A percentile compares a stretch with the other conserved stretches of the same genome.
phyloP scores from a whole-genome alignment of 2,329 filamentous ascomycete genomes.

The Laburnicola sp. region DNA sequence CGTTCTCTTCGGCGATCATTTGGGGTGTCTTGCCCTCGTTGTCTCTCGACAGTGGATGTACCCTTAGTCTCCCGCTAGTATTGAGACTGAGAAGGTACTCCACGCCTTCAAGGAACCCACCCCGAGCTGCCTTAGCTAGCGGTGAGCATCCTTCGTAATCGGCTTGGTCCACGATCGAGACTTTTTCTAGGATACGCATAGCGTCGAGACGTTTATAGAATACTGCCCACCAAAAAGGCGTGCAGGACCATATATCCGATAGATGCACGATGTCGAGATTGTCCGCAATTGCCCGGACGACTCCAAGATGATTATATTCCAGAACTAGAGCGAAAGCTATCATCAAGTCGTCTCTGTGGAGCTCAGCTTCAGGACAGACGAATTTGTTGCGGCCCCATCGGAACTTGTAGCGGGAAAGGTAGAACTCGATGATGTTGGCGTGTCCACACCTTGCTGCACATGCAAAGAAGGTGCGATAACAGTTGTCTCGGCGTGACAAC shows the following conservation, averaged over 20 bases:
- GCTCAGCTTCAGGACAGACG: neutral
- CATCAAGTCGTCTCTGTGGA: too few species aligned
- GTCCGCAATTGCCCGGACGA: neutral
- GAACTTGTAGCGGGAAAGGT: neutral
- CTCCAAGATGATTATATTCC: neutral
- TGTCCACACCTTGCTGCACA: neutral
- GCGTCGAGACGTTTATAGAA: neutral
- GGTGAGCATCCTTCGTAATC: neutral
- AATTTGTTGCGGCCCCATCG: neutral
- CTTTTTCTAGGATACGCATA: neutral
- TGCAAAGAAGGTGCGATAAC: neutral
- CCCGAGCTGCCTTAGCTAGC: neutral
- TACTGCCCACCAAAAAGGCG: neutral
- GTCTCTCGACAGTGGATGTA: neutral
- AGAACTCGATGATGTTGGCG: neutral
- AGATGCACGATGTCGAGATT: neutral
- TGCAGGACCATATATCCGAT: neutral
- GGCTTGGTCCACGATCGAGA: neutral
- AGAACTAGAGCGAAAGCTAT: too few species aligned
- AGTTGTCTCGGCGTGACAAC: neutral
- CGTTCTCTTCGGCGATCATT: neutral
- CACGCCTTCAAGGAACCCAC: neutral
- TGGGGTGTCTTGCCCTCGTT: neutral
- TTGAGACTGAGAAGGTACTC: neutral
- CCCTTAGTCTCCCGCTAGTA: neutral